Evolutionary conservation across 2,329 filamentous ascomycete genomes (phyloP).

Genomic region (Zelopaecilomyces penicillatus): DNA sequence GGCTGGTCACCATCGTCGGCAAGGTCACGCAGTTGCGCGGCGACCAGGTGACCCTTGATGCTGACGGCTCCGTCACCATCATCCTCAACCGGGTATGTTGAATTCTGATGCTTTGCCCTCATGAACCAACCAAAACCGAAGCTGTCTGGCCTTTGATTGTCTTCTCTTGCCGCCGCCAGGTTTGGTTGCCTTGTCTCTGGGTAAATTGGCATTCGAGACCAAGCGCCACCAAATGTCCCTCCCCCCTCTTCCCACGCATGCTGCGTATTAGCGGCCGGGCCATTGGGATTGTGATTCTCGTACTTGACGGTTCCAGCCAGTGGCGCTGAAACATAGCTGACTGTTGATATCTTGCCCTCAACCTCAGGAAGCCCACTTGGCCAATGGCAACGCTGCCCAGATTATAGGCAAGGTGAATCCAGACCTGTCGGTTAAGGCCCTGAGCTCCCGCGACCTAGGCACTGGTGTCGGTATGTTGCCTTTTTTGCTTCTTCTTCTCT

Average conservation of each 20-base stretch:
- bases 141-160: background rate
- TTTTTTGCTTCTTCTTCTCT: background rate
- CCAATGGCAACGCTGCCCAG: slow-evolving; percentile 62
- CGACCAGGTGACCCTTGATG: slow-evolving; percentile 71
- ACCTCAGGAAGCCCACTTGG: slow-evolving; percentile 59
- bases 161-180: background rate
- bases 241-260: too few relatives aligned
- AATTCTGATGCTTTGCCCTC: slow-evolving; percentile 1
- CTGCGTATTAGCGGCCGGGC: too few relatives aligned
- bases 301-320: too few relatives aligned
- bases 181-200: too few relatives aligned
- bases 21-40: slow-evolving; percentile 77
- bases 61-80: slow-evolving; percentile 67
- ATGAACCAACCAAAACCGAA: background rate
- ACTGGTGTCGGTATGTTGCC: slow-evolving; percentile 55
- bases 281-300: too few relatives aligned
- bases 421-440: slow-evolving; percentile 63
- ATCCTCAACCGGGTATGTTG: slow-evolving; percentile 60
- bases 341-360: background rate
- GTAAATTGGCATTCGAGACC: too few relatives aligned
- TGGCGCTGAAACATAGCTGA: too few relatives aligned
- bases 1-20: slow-evolving; percentile 77
- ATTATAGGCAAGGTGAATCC: slow-evolving; percentile 72
- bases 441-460: slow-evolving; percentile 63
- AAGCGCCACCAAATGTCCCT: too few relatives aligned